These are phyloP conservation scores for Stentor roeselii DNA, from an alignment of 73 alveolate species.

Conservation along the genomic window DNA sequence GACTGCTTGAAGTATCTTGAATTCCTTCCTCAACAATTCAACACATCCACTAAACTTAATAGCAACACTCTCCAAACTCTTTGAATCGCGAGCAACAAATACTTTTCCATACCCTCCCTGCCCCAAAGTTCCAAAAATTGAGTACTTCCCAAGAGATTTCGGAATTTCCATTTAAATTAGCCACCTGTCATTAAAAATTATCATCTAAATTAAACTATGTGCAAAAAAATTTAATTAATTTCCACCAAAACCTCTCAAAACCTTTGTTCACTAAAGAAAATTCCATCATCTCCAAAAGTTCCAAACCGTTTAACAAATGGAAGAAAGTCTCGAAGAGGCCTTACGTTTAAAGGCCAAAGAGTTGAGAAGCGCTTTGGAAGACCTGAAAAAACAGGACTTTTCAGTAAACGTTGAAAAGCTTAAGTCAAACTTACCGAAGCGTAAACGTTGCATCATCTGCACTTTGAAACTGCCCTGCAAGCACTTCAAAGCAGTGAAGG, in stretches of 20 bases:
- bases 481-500: not conserved
- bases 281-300: too few species aligned
- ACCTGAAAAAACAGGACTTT: not conserved
- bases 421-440: not conserved
- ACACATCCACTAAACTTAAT: not conserved
- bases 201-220: too few species aligned
- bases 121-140: not conserved
- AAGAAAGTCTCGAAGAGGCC: conserved; percentile 1
- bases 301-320: not conserved
- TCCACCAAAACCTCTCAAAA: too few species aligned
- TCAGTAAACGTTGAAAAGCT: not conserved
- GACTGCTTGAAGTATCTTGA: not conserved
- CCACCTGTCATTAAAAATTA: too few species aligned
- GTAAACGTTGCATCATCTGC: not conserved
- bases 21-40: not conserved
- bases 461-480: conserved; percentile 19
- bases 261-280: too few species aligned
- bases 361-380: not conserved
- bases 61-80: not conserved
- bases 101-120: not conserved
- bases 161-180: not conserved
- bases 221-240: too few species aligned
- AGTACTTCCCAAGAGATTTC: not conserved
- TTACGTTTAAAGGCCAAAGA: not conserved
- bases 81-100: not conserved